Evolutionary conservation across 176 grass and related monocot genomes (phyloP).

Genomic region (Carex kokanica): DNA sequence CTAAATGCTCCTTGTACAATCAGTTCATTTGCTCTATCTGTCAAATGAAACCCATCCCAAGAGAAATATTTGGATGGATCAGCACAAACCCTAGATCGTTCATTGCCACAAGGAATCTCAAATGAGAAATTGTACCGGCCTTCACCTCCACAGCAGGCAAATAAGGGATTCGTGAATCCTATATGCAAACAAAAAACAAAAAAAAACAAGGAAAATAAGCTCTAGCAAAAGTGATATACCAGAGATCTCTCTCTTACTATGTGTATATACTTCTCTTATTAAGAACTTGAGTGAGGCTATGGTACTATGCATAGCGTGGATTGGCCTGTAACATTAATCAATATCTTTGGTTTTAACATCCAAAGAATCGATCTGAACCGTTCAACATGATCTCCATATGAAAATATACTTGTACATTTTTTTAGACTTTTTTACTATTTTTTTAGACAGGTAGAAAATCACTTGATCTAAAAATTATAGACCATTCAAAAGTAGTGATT

Average conservation of each 20-base stretch:
- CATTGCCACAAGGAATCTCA: background rate
- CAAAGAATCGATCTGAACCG: too few relatives aligned
- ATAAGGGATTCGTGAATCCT: conserved; percentile 12
- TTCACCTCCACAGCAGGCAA: conserved; percentile 17
- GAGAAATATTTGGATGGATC: conserved; percentile 12
- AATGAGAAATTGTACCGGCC: conserved; percentile 8
- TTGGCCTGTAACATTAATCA: too few relatives aligned
- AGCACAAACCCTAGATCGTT: conserved; percentile 9
- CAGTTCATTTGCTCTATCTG: conserved; percentile 1
- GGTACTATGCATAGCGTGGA: too few relatives aligned
- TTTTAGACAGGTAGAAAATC: too few relatives aligned
- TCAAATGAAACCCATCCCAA: conserved; percentile 21
- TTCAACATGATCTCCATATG: too few relatives aligned
- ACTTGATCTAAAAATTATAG: too few relatives aligned
- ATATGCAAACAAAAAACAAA: background rate
- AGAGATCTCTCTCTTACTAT: background rate
- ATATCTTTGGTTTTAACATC: too few relatives aligned
- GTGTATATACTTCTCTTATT: background rate
- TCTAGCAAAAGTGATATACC: background rate
- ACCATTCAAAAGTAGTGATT: too few relatives aligned
- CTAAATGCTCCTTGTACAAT: conserved; percentile 14
- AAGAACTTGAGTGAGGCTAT: too few relatives aligned
- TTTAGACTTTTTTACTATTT: too few relatives aligned
- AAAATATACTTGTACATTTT: too few relatives aligned
- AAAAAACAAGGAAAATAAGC: background rate